These are phyloP conservation scores for Fusarium sp. DNA, from an alignment of 2,329 filamentous ascomycete genomes.

Conservation along the genomic window DNA sequence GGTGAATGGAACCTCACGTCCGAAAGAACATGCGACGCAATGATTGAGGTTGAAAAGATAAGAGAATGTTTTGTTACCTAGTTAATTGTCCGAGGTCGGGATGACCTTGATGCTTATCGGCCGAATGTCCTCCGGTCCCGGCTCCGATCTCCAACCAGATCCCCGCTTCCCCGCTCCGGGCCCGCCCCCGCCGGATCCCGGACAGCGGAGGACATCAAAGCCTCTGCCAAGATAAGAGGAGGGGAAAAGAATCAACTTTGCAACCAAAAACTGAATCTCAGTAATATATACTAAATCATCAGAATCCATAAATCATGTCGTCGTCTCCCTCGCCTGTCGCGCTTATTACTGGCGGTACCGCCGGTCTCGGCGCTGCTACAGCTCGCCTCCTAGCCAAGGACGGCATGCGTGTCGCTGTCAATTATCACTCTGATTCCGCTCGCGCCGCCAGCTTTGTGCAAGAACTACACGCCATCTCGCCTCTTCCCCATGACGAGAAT, in stretches of 20 bases:
- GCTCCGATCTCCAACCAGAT: background rate
- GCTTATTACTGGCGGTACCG: constrained; percentile 64
- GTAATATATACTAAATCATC: background rate
- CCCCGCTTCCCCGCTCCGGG: background rate
- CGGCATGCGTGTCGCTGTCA: constrained; percentile 78
- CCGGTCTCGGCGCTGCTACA: constrained; percentile 79
- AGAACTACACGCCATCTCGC: constrained; percentile 64
- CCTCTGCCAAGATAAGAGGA: background rate
- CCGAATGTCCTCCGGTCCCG: background rate
- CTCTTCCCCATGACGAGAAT: constrained; percentile 33
- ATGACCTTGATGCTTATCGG: background rate
- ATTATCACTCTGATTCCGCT: constrained; percentile 73
- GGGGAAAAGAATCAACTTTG: background rate
- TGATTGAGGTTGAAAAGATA: background rate
- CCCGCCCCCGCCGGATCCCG: background rate
- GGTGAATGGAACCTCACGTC: background rate
- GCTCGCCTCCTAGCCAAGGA: constrained; percentile 75
- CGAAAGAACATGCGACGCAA: background rate
- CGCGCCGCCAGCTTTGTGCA: constrained; percentile 70
- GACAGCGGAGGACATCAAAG: background rate
- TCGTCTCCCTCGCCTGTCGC: constrained; percentile 43
- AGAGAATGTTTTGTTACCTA: background rate
- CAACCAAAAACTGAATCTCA: background rate
- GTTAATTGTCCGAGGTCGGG: background rate
- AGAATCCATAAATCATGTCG: background rate